Evolutionary conservation across 2,329 filamentous ascomycete species (phyloP), one percentile per base, ranked within the genome.

Genomic region (Zasmidium angulare): DNA sequence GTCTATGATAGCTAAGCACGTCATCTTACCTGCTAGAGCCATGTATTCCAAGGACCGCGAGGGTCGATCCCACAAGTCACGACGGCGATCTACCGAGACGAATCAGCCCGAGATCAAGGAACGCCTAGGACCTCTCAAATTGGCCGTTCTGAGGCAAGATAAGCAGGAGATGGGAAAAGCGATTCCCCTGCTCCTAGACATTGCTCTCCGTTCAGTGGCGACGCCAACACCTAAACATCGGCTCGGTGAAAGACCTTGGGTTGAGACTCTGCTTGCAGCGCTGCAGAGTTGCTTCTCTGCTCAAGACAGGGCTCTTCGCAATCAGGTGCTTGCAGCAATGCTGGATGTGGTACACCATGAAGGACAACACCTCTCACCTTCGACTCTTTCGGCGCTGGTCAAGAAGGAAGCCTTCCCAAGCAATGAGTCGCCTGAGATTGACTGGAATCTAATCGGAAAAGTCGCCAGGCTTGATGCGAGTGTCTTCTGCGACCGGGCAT

Each of bases 381-480:
- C 59, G 19, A 61, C 56, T 2, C 55, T 70, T 17, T 54, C 52
- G 21, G 40, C 56, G 9, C 36, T 70, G 14, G 58, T 67, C 3
- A 56, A 40, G 20, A 46, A 59, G 11, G 48, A 65, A 36, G 60
- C 59, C 40, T 12, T 62, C 48, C 20, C 26, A 21, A 23, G 23
- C 2, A n/a, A 31, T 24, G 36, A 29, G 20, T 52, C 17, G 10
- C 43, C 49, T n/a, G 31, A 50, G 24, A 56, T 70, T 1, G 71
- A 80, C 53, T 80, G 78, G 76, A 57, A 63, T 1, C 62, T 82
- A 20, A 55, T 82, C 20, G 72, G 75, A 12, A 73, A 75, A 26
- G 68, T 81, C n/a, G 69, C 82, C 19, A 67, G 72, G 21, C 75
- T 81, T 53, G 79, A 82, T 62, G 65, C 78, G 2, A 78, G 77